Base-by-base conservation (phyloP, 192 early-diverging fungal genomes). In the Endogone sp. region DNA sequence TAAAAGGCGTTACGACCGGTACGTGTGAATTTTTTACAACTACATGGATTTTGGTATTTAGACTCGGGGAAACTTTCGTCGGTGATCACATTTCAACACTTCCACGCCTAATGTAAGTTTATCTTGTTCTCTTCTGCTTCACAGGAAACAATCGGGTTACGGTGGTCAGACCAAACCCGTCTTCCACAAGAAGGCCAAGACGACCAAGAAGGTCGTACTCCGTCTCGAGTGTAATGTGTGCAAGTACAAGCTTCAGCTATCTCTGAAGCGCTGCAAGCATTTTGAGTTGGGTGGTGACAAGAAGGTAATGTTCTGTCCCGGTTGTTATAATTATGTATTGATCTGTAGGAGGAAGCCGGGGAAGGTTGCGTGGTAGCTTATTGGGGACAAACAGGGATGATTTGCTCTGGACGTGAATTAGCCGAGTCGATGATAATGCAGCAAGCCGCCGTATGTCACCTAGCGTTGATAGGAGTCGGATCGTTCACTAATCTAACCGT, bases 131-230 rank as follows among this genome's bases (percentile, higher is more conserved):
- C 27, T 9, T 25, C 27, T 24, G 28, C 28, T 20, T 6, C 29
- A 66, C 64, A 69, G 95, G 78, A 99, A 99, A 90, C 96, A 98
- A 85, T 90, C 89, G 69, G 98, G 98, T 87, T 98, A 91, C 86
- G 98, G 98, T 94, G 98, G 98, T 89, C 98, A 99, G 88, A 98
- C 95, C 85, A 99, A 99, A 92, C 98, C 95, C 79, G 93, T 98
- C 78, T 99, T 99, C 95, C 95, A 98, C 92, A 99, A 99, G 91
- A 99, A 99, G 93, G 98, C 95, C 81, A 99, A 98, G 93, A 99
- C 98, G 74, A 98, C 95, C 85, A 99, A 98, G 91, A 99, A 99
- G 92, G 82, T 98, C 81, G 97, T 97, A 27, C 91, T 99, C 72
- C 93, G 95, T 89, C 86, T 99, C 32, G 96, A 98, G 84, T 99